phyloP scores from a whole-genome alignment of 2,329 filamentous ascomycete genomes.

The Ophiostoma ulmi region DNA sequence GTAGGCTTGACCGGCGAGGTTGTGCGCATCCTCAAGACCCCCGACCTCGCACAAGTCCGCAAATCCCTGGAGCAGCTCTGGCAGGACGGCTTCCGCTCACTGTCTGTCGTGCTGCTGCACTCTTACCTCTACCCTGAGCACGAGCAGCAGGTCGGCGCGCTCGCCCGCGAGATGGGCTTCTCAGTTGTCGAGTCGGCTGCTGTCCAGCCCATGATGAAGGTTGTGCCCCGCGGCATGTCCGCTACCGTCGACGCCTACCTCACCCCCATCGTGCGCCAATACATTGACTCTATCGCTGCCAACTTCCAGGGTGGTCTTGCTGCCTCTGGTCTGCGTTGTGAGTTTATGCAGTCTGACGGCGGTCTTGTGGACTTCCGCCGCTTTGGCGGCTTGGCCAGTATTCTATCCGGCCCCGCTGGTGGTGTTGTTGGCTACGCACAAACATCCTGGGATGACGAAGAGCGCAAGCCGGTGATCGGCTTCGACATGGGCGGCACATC shows the following conservation, averaged over 20 bases:
- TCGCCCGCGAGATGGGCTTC: conserved; percentile 25
- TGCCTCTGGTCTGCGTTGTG: conserved; percentile 51
- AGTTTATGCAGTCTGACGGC: conserved; percentile 68
- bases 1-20: conserved; percentile 52
- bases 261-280: conserved; percentile 65
- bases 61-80: conserved; percentile 56
- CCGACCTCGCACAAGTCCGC: conserved; percentile 50
- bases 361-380: conserved; percentile 28
- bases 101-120: conserved; percentile 37
- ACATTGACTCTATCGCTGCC: conserved; percentile 60
- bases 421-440: conserved; percentile 68
- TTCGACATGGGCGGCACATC: conserved; percentile 50
- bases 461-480: conserved; percentile 63
- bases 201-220: conserved; percentile 52
- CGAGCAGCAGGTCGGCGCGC: conserved; percentile 23
- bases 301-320: conserved; percentile 62
- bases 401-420: conserved; percentile 64
- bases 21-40: conserved; percentile 44
- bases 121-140: conserved; percentile 28
- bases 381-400: conserved; percentile 44
- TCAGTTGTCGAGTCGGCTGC: conserved; percentile 18
- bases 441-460: conserved; percentile 64
- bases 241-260: conserved; percentile 71
- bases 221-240: conserved; percentile 63
- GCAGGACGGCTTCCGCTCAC: conserved; percentile 48